phyloP scores from a whole-genome alignment of 1,284 basidiomycete species.

The Cryptococcus sp. region DNA sequence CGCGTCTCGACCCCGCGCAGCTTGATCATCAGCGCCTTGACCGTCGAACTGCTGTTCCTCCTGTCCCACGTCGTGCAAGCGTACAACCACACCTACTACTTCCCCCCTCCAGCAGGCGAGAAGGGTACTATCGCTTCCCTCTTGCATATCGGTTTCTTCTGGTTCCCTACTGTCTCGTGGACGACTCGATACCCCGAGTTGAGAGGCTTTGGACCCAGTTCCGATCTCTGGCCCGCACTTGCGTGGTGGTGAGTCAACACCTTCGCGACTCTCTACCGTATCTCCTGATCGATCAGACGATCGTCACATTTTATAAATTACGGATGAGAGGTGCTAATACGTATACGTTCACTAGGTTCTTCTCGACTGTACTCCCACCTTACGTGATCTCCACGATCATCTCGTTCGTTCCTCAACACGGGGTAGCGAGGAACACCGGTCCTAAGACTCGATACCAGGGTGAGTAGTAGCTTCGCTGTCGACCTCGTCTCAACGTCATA shows the following conservation, averaged over 20 bases:
- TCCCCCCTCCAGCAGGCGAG: constrained; percentile 35
- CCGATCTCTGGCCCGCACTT: constrained; percentile 41
- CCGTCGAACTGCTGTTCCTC: constrained; percentile 39
- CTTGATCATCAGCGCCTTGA: constrained; percentile 33
- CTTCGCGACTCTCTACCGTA: background rate
- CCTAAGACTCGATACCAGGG: constrained; percentile 34
- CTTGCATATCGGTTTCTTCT: constrained; percentile 42
- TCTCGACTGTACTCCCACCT: constrained; percentile 46
- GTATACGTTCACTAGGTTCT: constrained; percentile 26
- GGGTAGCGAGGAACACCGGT: constrained; percentile 21
- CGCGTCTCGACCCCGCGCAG: constrained; percentile 36
- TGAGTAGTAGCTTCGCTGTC: constrained; percentile 13
- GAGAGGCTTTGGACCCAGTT: constrained; percentile 21
- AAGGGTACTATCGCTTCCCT: constrained; percentile 37
- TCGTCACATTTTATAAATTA: no score
- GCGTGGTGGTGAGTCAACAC: constrained; percentile 44
- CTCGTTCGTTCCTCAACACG: constrained; percentile 44
- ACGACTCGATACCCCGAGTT: constrained; percentile 38
- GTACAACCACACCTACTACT: constrained; percentile 42
- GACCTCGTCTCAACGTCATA: no score
- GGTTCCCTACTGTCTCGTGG: constrained; percentile 38
- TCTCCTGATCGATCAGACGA: no score
- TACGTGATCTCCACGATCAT: constrained; percentile 43
- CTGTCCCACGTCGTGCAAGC: constrained; percentile 40
- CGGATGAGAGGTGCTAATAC: no score